Evolutionary conservation across 805 yeast species (phyloP), one percentile per base, ranked within the genome.

Genomic region (Pichia cabralensis): DNA sequence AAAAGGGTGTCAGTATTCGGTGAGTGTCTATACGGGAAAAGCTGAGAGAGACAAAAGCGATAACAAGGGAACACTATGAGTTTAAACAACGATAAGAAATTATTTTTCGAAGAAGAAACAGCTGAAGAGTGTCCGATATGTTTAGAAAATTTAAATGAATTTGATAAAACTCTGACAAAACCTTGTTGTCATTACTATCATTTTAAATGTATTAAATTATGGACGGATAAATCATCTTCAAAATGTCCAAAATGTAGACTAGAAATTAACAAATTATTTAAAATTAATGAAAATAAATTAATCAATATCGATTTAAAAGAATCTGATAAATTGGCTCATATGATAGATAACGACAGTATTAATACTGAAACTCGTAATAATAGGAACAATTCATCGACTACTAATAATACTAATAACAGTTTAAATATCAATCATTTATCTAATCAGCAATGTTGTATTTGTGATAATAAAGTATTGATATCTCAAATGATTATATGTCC

Each of bases 121-220:
- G 7, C n/a, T 13, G n/a, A 13, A 16, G 36, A 48, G 8, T 58
- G 62, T 40, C 49, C 61, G 3, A 53, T 58, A 14, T 58, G 62
- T 31, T 35, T 58, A 15, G 62, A 58, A 26, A 21, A 30, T 3
- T 35, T 57, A 11, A 53, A 57, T 2, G 33, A 38, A 15, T 18
- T 32, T 0, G 41, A 35, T 3, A 53, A 47, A 26, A 58, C 58
- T 2, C 39, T 48, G 15, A 47, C 57, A 1, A 40, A 39, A n/a
- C 63, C 63, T 1, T 59, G 64, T 29, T 34, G 42, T 19, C 64
- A 59, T 38, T 40, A 39, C 21, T 59, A 58, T 29, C 64, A 59
- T 34, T 55, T 51, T 33, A 53, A 51, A 24, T 59, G 64, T 35
- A 54, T 59, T 28, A 44, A 44, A 26, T 53, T 56, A 25, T 59